Evolutionary conservation across 768 basidiomycete genomes (phyloP).

Genomic region (Porpolomopsis calyptriformis): DNA sequence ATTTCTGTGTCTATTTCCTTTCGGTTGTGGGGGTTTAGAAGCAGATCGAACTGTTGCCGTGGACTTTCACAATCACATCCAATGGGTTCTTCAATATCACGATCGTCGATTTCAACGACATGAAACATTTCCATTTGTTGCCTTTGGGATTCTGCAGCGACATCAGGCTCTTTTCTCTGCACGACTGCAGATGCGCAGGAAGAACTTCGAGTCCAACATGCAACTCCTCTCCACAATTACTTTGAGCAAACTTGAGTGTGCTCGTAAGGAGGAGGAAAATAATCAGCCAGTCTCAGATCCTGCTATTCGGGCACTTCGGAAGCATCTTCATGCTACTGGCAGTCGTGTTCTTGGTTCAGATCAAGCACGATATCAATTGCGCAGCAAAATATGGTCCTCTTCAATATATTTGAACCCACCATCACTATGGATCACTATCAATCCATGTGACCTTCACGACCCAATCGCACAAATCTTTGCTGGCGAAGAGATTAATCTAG

Average conservation of each 20-base stretch:
- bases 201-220: not conserved
- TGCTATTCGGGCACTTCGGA: constrained; percentile 15
- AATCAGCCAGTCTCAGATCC: constrained; percentile 16
- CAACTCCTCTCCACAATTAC: not conserved
- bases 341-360: constrained; percentile 23
- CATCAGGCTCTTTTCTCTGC: not conserved
- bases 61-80: not conserved
- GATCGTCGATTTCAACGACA: not conserved
- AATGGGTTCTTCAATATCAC: not conserved
- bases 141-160: not conserved
- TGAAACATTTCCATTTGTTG: not conserved
- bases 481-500: constrained; percentile 33
- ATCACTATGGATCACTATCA: constrained; percentile 34
- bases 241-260: not conserved
- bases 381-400: constrained; percentile 29
- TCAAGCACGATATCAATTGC: constrained; percentile 16
- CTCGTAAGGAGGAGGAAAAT: constrained; percentile 20
- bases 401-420: constrained; percentile 22
- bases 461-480: constrained; percentile 35
- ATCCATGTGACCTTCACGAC: constrained; percentile 30
- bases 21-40: not conserved
- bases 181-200: not conserved
- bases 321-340: constrained; percentile 16
- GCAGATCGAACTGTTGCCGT: not conserved
- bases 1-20: not conserved